Evolutionary conservation across 768 basidiomycete species (phyloP).

Genomic region (Lentinus brumalis): DNA sequence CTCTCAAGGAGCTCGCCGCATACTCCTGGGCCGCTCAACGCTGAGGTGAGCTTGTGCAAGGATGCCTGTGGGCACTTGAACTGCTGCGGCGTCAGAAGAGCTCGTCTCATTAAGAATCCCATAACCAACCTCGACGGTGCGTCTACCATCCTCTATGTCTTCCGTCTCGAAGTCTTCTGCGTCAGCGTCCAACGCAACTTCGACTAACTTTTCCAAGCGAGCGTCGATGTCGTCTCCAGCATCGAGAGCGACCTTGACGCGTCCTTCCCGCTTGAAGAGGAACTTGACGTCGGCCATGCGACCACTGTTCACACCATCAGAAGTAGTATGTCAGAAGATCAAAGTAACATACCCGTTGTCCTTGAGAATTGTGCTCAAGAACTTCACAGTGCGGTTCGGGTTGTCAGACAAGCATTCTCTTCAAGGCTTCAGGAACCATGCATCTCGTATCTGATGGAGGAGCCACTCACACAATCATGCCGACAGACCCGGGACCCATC

Average conservation of each 20-base stretch:
- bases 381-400: slow-evolving; percentile 59
- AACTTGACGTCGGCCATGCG: slow-evolving; percentile 65
- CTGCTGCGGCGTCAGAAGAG: slow-evolving; percentile 28
- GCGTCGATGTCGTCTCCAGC: slow-evolving; percentile 32
- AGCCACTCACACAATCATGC: slow-evolving; percentile 59
- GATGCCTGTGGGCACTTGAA: slow-evolving; percentile 46
- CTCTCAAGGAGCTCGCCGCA: slow-evolving; percentile 45
- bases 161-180: slow-evolving; percentile 48
- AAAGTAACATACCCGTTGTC: slow-evolving; percentile 45
- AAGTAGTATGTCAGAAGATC: background rate
- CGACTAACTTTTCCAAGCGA: slow-evolving; percentile 39
- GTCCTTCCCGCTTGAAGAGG: slow-evolving; percentile 61
- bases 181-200: slow-evolving; percentile 41
- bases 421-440: slow-evolving; percentile 27
- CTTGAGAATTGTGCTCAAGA: slow-evolving; percentile 53
- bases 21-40: slow-evolving; percentile 33
- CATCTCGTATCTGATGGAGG: background rate
- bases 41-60: slow-evolving; percentile 41
- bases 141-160: slow-evolving; percentile 33
- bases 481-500: slow-evolving; percentile 58
- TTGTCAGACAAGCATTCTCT: slow-evolving; percentile 70
- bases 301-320: slow-evolving; percentile 40
- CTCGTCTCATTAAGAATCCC: background rate
- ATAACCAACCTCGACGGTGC: slow-evolving; percentile 32
- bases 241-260: slow-evolving; percentile 47